A percentile compares a stretch with the other conserved stretches of the same genome.
phyloP scores from a whole-genome alignment of 129 eudicot genomes.

The Arctium lappa region DNA sequence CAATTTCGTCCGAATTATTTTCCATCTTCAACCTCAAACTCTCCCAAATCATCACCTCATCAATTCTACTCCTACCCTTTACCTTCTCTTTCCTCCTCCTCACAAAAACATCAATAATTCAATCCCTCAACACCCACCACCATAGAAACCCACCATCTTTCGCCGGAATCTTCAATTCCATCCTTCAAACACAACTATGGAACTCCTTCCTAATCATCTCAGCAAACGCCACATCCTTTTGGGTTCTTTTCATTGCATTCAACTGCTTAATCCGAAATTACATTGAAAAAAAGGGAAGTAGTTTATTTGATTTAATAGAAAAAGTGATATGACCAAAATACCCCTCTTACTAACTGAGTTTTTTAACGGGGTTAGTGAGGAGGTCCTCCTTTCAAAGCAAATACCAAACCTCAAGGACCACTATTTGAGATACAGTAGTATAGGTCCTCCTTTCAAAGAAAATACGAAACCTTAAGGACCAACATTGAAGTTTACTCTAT shows the following conservation, averaged over 20 bases:
- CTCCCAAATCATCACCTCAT: conserved; percentile 62
- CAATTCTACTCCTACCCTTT: conserved; percentile 54
- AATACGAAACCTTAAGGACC: too few species aligned
- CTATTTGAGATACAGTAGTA: too few species aligned
- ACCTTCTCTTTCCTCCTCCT: conserved; percentile 68
- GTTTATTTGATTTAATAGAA: too few species aligned
- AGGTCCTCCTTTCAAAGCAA: too few species aligned
- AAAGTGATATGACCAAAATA: too few species aligned
- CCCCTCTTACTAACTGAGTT: too few species aligned
- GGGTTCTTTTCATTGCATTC: conserved; percentile 46
- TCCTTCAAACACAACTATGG: conserved; percentile 68
- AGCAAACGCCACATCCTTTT: conserved; percentile 65
- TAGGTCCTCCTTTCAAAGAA: too few species aligned
- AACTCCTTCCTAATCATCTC: conserved; percentile 57
- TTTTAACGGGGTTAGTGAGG: too few species aligned
- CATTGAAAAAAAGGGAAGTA: too few species aligned
- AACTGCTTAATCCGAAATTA: too few species aligned
- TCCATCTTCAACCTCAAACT: conserved; percentile 52
- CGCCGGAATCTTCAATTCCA: conserved; percentile 32
- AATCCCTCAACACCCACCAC: conserved; percentile 24
- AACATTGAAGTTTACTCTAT: too few species aligned
- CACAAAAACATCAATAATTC: conserved; percentile 54
- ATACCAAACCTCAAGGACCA: too few species aligned
- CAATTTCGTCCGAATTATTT: conserved; percentile 39
- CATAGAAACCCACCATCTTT: conserved; percentile 17